A percentile compares a stretch with the other conserved stretches of the same genome.
Conservation (phyloP, 495 filamentous ascomycete species). For the Penicillium waksmanii region DNA sequence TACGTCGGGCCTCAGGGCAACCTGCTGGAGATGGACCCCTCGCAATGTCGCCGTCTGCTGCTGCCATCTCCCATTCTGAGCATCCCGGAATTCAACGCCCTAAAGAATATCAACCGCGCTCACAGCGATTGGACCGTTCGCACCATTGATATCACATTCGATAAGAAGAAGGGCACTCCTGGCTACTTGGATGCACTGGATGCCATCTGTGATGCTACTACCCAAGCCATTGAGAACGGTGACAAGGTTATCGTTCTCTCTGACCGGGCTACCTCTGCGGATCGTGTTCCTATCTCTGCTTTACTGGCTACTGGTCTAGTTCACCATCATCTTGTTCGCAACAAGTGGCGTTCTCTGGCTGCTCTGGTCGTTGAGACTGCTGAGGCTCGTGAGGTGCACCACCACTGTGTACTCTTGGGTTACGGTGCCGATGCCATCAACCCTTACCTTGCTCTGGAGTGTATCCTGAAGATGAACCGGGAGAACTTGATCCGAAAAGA, state of each 20-base stretch:
- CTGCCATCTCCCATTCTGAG: conserved; percentile 91
- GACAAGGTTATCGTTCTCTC: conserved; percentile 91
- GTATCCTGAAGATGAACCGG: conserved; percentile 97
- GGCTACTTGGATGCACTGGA: conserved; percentile 92
- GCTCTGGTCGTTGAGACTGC: conserved; percentile 92
- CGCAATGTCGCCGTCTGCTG: conserved; percentile 85
- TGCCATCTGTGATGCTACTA: conserved; percentile 83
- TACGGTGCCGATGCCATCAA: conserved; percentile 97
- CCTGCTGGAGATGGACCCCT: conserved; percentile 89
- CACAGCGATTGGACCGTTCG: conserved; percentile 87
- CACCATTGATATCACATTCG: conserved; percentile 96
- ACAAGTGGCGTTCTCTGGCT: conserved; percentile 92
- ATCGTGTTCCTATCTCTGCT: conserved; percentile 86
- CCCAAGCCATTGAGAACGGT: conserved; percentile 79
- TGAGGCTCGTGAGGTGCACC: conserved; percentile 97
- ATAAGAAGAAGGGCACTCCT: conserved; percentile 79
- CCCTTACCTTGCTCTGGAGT: conserved; percentile 96
- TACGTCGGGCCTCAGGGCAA: conserved; percentile 99
- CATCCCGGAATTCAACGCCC: conserved; percentile 86
- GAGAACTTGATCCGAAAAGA: conserved; percentile 93
- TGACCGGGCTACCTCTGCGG: conserved; percentile 82
- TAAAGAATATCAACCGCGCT: conserved; percentile 76
- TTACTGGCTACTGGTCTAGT: conserved; percentile 92
- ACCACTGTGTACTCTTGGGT: conserved; percentile 96
- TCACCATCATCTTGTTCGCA: conserved; percentile 95